phyloP scores from a whole-genome alignment of 441 rosid species.

The Jatropha podagrica region DNA sequence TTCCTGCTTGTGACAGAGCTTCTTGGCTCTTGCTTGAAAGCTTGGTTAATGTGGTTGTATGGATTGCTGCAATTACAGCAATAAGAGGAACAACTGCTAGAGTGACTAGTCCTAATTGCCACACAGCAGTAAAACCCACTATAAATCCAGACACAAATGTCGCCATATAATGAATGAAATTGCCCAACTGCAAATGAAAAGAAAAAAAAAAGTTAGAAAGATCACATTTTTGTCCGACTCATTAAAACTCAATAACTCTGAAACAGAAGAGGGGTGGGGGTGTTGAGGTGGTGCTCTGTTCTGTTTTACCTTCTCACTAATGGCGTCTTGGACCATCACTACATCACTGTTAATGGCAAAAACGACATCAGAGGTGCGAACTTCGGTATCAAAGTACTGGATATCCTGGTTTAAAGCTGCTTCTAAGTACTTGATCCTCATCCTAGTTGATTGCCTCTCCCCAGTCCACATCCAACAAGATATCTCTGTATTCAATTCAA shows the following conservation, averaged over 20 bases:
- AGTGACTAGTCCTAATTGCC: conserved; percentile 96
- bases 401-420: conserved; percentile 96
- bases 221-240: conserved; percentile 3
- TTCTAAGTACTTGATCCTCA: conserved; percentile 97
- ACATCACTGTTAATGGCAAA: conserved; percentile 93
- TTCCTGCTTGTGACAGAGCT: conserved; percentile 92
- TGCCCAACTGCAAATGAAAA: conserved; percentile 69
- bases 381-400: conserved; percentile 92
- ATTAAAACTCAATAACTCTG: conserved; percentile 16
- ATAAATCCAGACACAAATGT: conserved; percentile 97
- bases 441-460: conserved; percentile 95
- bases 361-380: conserved; percentile 93
- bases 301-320: conserved; percentile 85
- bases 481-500: conserved; percentile 58
- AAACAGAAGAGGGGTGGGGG: conserved; percentile 9
- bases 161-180: conserved; percentile 95
- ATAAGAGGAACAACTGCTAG: conserved; percentile 97
- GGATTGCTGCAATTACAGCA: conserved; percentile 91
- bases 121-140: conserved; percentile 99
- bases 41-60: conserved; percentile 74
- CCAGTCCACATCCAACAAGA: conserved; percentile 99
- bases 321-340: conserved; percentile 98
- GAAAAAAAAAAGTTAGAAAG: not conserved
- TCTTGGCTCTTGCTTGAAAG: conserved; percentile 83
- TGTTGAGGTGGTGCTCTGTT: not conserved